Evolutionary conservation across 2,329 filamentous ascomycete species (phyloP).

Genomic region (Beauveria australis): DNA sequence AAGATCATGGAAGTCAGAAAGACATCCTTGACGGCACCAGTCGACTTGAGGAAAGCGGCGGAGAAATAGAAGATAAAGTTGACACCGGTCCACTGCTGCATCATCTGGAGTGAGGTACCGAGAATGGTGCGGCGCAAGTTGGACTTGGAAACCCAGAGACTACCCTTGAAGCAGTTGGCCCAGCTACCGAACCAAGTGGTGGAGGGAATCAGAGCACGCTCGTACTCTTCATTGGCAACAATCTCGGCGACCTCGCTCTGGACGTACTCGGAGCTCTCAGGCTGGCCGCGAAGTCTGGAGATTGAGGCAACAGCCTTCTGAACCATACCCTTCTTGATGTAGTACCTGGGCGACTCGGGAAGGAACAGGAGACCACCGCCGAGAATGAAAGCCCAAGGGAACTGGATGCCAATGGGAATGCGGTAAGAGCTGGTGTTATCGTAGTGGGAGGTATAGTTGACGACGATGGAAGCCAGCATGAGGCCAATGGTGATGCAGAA

Average conservation of each 20-base stretch:
- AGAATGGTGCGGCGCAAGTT: constrained; percentile 65
- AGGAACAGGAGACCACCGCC: constrained; percentile 64
- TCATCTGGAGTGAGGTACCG: constrained; percentile 69
- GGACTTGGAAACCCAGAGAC: constrained; percentile 52
- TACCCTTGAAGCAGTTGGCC: constrained; percentile 59
- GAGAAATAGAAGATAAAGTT: constrained; percentile 92
- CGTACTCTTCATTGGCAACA: constrained; percentile 82
- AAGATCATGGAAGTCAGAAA: constrained; percentile 83
- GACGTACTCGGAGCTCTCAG: constrained; percentile 64
- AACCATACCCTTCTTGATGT: constrained; percentile 67
- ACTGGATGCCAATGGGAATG: constrained; percentile 74
- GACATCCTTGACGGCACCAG: constrained; percentile 65
- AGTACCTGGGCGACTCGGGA: constrained; percentile 80
- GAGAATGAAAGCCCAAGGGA: constrained; percentile 72
- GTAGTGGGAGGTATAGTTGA: constrained; percentile 60
- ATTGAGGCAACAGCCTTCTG: constrained; percentile 56
- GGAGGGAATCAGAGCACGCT: constrained; percentile 59
- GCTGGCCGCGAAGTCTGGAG: constrained; percentile 64
- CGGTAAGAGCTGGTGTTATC: constrained; percentile 62
- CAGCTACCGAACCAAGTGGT: constrained; percentile 60
- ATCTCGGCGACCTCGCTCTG: constrained; percentile 76
- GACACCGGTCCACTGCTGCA: constrained; percentile 78
- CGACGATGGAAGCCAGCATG: constrained; percentile 64
- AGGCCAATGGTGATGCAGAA: constrained; percentile 78
- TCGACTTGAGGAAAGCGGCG: constrained; percentile 73